Conservation (phyloP, 2,329 filamentous ascomycete species). For the Cladophialophora exuberans region DNA sequence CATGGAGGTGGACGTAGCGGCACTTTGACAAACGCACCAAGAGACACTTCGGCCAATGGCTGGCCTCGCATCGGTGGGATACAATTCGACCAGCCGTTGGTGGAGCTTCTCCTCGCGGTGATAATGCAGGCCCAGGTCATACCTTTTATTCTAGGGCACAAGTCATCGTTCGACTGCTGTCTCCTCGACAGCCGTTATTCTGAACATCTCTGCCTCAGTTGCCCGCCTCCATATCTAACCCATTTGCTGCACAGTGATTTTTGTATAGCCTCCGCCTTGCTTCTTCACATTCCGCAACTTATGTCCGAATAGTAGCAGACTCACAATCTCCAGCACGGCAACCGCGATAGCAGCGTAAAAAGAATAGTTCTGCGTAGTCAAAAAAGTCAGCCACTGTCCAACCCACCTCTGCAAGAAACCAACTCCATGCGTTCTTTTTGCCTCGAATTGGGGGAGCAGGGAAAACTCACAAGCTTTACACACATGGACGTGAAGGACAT, state of each 20-base stretch:
- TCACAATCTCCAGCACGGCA: neutral
- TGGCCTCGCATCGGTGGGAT: no score
- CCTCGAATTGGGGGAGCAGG: neutral
- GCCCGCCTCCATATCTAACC: neutral
- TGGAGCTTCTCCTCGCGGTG: no score
- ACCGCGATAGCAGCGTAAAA: neutral
- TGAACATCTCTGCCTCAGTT: neutral
- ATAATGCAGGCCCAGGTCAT: no score
- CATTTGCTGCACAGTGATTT: neutral
- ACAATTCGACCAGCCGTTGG: no score
- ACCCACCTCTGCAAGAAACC: neutral
- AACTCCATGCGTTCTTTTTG: neutral
- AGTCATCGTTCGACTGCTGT: neutral
- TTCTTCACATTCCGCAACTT: neutral
- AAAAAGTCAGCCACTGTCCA: neutral
- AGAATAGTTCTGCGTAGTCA: neutral
- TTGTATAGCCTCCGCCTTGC: neutral
- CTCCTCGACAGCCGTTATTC: neutral
- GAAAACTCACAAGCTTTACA: constrained; percentile 23
- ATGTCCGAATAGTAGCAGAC: neutral
- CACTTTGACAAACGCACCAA: no score
- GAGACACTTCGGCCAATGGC: no score
- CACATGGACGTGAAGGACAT: constrained; percentile 16
- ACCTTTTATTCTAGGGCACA: no score
- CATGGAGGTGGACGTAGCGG: no score